Evolutionary conservation across 2,329 filamentous ascomycete genomes (phyloP).

Genomic region (Dryadomyces quercus-mongolicae): DNA sequence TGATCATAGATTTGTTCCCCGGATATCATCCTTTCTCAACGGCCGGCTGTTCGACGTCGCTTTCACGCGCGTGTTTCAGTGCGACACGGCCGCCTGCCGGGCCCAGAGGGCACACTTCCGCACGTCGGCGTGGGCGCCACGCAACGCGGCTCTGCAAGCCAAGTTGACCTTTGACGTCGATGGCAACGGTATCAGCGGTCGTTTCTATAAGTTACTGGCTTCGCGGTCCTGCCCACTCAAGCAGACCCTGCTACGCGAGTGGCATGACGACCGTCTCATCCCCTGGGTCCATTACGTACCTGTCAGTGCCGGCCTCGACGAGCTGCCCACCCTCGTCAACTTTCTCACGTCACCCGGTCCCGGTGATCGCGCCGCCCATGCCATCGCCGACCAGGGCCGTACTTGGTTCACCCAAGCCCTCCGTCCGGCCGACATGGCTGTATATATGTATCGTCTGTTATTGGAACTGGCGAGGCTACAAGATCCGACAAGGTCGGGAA

Average conservation of each 20-base stretch:
- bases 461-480: constrained; percentile 7
- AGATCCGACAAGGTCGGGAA: constrained; percentile 2
- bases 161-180: constrained; percentile 39
- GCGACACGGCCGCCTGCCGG: constrained; percentile 15
- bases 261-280: constrained; percentile 43
- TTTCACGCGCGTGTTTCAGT: constrained; percentile 29
- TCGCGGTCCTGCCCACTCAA: constrained; percentile 37
- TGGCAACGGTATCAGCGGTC: constrained; percentile 42
- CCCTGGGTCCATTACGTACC: constrained; percentile 48
- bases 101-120: constrained; percentile 10
- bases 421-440: constrained; percentile 2
- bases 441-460: constrained; percentile 6
- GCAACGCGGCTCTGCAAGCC: constrained; percentile 21
- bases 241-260: constrained; percentile 39
- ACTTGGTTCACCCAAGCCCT: constrained; percentile 2
- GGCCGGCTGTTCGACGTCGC: constrained; percentile 16
- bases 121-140: constrained; percentile 12
- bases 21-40: constrained; percentile 19
- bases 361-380: background rate
- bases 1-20: constrained; percentile 12
- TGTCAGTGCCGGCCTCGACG: constrained; percentile 21
- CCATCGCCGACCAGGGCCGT: constrained; percentile 2
- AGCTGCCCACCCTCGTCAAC: background rate
- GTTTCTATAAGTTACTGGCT: constrained; percentile 37
- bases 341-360: background rate